Base-by-base conservation (phyloP, 2,329 filamentous ascomycete species). In the Fragosphaeria purpurea region DNA sequence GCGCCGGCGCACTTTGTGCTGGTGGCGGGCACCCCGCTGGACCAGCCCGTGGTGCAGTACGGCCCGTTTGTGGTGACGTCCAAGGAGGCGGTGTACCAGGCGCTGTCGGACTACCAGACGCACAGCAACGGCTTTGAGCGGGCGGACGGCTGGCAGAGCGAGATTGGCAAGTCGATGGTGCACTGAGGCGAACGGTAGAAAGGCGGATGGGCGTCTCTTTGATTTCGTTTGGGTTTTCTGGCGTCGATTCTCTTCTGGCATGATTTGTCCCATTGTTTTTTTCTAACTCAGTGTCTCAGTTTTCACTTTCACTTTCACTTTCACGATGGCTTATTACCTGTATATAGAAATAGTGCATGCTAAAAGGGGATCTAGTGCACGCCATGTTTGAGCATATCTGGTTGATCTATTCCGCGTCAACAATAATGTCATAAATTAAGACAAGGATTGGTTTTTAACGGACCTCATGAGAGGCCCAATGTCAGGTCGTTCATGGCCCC, bases 31-130 rank as follows among this genome's bases (percentile, higher is more conserved):
- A 77, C 86, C 57, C 88, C 89, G 2, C 73, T 91, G 1, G 83
- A 91, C 59, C 87, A 93, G 68, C 77, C 82, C 41, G 77, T 93
- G 38, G 82, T 91, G 37, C 87, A 93, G 70, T 90, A 91, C 60
- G 88, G 87, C 0, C 87, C 88, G 1, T 93, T 93, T 62, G 88
- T 93, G n/a, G 67, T 89, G 53, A 88, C 71, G 53, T 79, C 76
- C 41, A 73, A 84, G 62, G 81, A 86, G 48, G 81, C 86, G 57
- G 83, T 91, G 4, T 82, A 85, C 60, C 76, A 91, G 70, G 86
- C 87, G 2, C 74, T 93, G 66, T 69, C 79, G 59, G 86, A 93
- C 64, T 93, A 81, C 61, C 83, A 86, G 68, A 80, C 74, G 11
- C 74, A 79, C 55, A 73, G 76, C 39, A 90, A 91, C 65, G 87